Conservation (phyloP, 139 green algal species). For the Tetraselmis striata region DNA sequence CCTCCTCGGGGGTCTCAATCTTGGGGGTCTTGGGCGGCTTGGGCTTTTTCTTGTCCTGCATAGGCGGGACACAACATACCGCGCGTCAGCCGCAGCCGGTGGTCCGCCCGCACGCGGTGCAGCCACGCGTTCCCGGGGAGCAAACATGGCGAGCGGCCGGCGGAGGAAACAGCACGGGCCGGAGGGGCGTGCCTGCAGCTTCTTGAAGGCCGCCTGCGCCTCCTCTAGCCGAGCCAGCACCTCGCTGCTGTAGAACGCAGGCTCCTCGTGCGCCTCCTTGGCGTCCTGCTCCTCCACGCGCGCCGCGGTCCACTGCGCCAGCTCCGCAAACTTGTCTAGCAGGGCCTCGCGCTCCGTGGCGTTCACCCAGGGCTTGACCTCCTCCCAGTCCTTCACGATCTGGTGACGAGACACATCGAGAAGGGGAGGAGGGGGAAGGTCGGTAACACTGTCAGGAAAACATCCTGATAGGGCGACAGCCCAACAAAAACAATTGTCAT, state of each 20-base stretch:
- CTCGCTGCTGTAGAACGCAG: conserved; percentile 39
- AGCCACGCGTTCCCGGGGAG: no score
- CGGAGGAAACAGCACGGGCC: no score
- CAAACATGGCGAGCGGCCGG: no score
- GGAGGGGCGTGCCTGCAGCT: no score
- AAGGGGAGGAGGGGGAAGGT: no score
- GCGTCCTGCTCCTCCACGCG: conserved; percentile 53
- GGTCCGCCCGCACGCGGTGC: no score
- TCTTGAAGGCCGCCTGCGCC: conserved; percentile 42
- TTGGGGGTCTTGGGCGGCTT: conserved; percentile 25
- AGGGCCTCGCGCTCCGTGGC: conserved; percentile 49
- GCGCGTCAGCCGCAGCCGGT: no score
- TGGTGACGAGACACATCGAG: no score
- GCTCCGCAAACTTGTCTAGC: conserved; percentile 43
- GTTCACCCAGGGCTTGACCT: conserved; percentile 81
- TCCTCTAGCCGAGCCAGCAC: conserved; percentile 31
- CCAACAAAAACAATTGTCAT: no score
- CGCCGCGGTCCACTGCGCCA: conserved; percentile 53
- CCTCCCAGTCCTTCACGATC: conserved; percentile 47
- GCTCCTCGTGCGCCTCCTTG: conserved; percentile 53
- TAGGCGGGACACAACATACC: no score
- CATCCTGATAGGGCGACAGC: no score
- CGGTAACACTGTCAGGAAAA: no score
- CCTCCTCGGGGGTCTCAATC: conserved; percentile 18
- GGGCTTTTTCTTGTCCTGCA: conserved; percentile 62